Conservation (phyloP, 164 flowering plant genomes). For the Dillenia turbinata region DNA sequence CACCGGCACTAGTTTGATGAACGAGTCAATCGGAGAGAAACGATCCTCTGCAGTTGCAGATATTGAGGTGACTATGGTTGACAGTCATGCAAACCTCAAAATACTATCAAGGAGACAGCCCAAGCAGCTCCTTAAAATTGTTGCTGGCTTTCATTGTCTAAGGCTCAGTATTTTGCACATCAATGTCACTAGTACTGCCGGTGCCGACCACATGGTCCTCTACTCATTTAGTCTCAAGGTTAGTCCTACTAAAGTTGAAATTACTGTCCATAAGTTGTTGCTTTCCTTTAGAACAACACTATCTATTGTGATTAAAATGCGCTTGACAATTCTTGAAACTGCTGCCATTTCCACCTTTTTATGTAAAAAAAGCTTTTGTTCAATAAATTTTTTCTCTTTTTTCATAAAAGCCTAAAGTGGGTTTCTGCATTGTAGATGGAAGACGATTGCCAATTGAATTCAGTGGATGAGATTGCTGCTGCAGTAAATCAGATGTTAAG, state of each 20-base stretch:
- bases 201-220: constrained; percentile 52
- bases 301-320: no score
- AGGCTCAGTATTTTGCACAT: constrained; percentile 69
- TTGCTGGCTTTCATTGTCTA: constrained; percentile 51
- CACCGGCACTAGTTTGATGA: background rate
- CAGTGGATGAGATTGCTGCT: constrained; percentile 61
- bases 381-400: background rate
- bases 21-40: constrained; percentile 12
- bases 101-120: constrained; percentile 53
- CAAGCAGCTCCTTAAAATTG: constrained; percentile 65
- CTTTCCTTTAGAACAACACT: no score
- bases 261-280: no score
- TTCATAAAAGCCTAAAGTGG: background rate
- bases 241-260: background rate
- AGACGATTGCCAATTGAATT: constrained; percentile 48
- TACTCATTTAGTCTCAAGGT: constrained; percentile 83
- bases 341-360: background rate
- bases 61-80: constrained; percentile 88
- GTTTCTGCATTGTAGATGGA: constrained; percentile 32
- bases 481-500: constrained; percentile 43
- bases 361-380: background rate
- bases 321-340: no score
- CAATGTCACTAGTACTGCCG: constrained; percentile 55
- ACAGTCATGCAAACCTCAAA: constrained; percentile 80
- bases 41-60: constrained; percentile 41